Base-by-base conservation (phyloP, 495 filamentous ascomycete genomes). In the Xylaria curta region DNA sequence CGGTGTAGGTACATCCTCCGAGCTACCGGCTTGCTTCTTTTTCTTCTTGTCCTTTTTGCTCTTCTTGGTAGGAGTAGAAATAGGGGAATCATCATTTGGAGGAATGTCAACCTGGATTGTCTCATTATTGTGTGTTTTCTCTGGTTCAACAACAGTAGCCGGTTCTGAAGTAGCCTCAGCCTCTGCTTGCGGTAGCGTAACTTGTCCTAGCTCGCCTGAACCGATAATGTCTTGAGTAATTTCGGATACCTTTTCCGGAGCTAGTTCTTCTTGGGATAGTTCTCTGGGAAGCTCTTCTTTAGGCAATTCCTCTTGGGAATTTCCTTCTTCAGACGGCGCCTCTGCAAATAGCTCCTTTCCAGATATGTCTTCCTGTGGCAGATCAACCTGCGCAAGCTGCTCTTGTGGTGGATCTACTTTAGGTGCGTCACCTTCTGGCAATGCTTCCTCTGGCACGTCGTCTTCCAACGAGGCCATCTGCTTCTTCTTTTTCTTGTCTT, bases 1-100 rank as follows among this genome's bases (percentile, higher is more conserved):
- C 10, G 31, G 49, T n/a, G 24, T 47, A 17, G 8, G 1, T 6
- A 59, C 62, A 42, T 12, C 38, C 7, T 40, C 51, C 49, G 9
- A 47, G 36, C 10, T 49, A 17, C 49, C 49, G 8, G 36, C 10
- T 59, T 42, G 68, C 72, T 83, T 40, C 47, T 59, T 79, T 44
- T 72, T 76, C 56, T 59, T 67, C 40, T 70, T 72, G 31, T 47
- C 60, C 40, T 69, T 79, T n/a, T 58, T 63, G 36, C 72, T 78
- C 36, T 68, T 71, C 26, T 74, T 68, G 13, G 68, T n/a, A 70
- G 68, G 46, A 17, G 36, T 28, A 17, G 24, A 54, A 10, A 6
- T 0, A 24, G 28, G 13, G 0, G 42, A 21, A 21, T 63, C 59
- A 13, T 70, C 46, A 9, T 40, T 63, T 36, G 68, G 15, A 51